phyloP scores from a whole-genome alignment of 2,329 filamentous ascomycete genomes.

The Fusarium sp. region DNA sequence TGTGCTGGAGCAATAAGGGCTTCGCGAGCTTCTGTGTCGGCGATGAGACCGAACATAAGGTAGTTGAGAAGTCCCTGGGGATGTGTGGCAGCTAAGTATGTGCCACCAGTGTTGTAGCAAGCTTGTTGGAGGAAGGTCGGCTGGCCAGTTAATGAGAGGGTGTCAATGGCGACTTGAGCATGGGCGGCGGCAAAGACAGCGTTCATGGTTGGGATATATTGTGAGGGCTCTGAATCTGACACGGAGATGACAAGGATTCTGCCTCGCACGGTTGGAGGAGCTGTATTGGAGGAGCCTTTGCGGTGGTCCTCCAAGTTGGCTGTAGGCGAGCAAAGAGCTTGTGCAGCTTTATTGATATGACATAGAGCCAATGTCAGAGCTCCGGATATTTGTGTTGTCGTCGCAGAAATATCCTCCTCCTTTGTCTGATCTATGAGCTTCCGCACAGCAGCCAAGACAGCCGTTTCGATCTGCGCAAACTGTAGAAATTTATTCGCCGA shows the following conservation, averaged over 20 bases:
- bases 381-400: constrained; percentile 89
- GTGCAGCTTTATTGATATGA: constrained; percentile 86
- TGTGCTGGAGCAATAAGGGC: constrained; percentile 82
- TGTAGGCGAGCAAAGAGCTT: constrained; percentile 70
- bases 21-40: constrained; percentile 65
- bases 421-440: constrained; percentile 78
- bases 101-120: constrained; percentile 69
- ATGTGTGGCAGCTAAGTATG: constrained; percentile 63
- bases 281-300: constrained; percentile 46
- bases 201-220: constrained; percentile 99
- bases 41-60: constrained; percentile 92
- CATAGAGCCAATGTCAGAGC: constrained; percentile 89
- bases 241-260: constrained; percentile 93
- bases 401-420: constrained; percentile 72
- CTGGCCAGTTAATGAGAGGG: constrained; percentile 84
- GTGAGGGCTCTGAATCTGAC: constrained; percentile 83
- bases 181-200: constrained; percentile 95
- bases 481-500: constrained; percentile 92
- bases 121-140: constrained; percentile 96
- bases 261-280: constrained; percentile 50
- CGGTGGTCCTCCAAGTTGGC: constrained; percentile 52
- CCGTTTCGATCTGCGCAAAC: constrained; percentile 86
- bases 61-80: constrained; percentile 86
- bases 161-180: constrained; percentile 89
- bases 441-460: constrained; percentile 79